Evolutionary conservation across 108 stramenopile species (phyloP).

Genomic region (Aurantiochytrium sp.): DNA sequence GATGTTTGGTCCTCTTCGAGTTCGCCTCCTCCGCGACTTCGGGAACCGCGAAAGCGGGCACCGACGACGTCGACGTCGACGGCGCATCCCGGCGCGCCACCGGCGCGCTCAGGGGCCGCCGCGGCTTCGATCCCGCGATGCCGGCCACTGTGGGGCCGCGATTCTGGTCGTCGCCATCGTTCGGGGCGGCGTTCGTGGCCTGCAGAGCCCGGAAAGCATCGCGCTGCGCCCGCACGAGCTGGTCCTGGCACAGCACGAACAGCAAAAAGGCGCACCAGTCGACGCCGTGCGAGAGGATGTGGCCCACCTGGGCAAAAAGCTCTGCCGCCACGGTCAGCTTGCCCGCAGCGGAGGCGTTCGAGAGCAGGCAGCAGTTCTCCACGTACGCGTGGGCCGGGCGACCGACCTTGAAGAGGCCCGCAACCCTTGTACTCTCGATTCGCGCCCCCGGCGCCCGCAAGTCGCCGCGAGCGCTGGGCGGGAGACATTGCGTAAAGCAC

Average conservation of each 20-base stretch:
- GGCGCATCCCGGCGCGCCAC: too few species aligned
- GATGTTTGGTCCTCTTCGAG: neutral
- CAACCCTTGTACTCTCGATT: neutral
- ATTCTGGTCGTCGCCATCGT: too few species aligned
- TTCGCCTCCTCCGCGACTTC: too few species aligned
- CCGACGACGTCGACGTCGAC: too few species aligned
- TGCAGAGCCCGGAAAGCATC: neutral
- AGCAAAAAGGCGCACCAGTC: neutral
- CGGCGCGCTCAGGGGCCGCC: too few species aligned
- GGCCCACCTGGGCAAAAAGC: neutral
- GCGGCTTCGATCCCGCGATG: too few species aligned
- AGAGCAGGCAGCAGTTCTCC: neutral
- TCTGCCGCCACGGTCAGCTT: neutral
- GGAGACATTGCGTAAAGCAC: neutral
- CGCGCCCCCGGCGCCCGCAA: neutral
- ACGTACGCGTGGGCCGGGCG: neutral
- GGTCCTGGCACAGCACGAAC: neutral
- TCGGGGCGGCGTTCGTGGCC: too few species aligned
- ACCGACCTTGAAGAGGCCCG: neutral
- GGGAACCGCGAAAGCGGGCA: too few species aligned
- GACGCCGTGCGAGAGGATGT: neutral
- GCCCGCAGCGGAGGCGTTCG: neutral
- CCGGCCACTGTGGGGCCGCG: too few species aligned
- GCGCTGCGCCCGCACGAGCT: neutral
- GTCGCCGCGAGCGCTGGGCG: neutral